Conservation (phyloP, 768 basidiomycete species). For the Neoboletus brunneissimus region DNA sequence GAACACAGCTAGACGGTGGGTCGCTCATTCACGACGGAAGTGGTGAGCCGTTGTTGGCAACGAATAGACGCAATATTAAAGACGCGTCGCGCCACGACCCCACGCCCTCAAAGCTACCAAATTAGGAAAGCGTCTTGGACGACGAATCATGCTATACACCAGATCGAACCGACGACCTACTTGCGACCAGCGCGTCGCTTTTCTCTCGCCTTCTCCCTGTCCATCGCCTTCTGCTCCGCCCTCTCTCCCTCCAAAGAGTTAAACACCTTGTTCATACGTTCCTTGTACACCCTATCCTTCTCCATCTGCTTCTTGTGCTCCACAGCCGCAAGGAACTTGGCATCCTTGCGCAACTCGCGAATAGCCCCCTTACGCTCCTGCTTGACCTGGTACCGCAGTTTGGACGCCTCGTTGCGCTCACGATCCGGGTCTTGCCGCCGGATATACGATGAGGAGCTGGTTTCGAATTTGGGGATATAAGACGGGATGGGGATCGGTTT, state of each 20-base stretch:
- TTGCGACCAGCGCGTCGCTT: conserved; percentile 77
- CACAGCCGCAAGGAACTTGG: conserved; percentile 86
- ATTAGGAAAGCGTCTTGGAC: conserved; percentile 6
- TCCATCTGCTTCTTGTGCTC: conserved; percentile 80
- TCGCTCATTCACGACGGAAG: conserved; percentile 22
- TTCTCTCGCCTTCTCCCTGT: conserved; percentile 74
- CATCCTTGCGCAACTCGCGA: conserved; percentile 92
- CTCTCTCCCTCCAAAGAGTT: conserved; percentile 80
- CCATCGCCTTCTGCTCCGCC: conserved; percentile 92
- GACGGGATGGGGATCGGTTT: conserved; percentile 95
- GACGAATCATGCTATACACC: too few species aligned
- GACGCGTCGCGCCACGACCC: not conserved
- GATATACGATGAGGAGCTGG: conserved; percentile 66
- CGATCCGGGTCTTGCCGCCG: conserved; percentile 87
- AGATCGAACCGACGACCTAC: conserved; percentile 29
- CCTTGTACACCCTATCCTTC: conserved; percentile 79
- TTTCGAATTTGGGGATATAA: conserved; percentile 92
- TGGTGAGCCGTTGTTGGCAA: not conserved
- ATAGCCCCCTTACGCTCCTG: conserved; percentile 97
- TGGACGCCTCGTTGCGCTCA: conserved; percentile 82
- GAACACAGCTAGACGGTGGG: conserved; percentile 25
- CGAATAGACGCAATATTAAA: not conserved
- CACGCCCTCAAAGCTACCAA: not conserved
- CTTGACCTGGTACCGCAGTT: conserved; percentile 85
- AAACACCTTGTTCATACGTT: conserved; percentile 80